Evolutionary conservation across 2,329 filamentous ascomycete genomes (phyloP).

Genomic region (Aureobasidium namibiae): DNA sequence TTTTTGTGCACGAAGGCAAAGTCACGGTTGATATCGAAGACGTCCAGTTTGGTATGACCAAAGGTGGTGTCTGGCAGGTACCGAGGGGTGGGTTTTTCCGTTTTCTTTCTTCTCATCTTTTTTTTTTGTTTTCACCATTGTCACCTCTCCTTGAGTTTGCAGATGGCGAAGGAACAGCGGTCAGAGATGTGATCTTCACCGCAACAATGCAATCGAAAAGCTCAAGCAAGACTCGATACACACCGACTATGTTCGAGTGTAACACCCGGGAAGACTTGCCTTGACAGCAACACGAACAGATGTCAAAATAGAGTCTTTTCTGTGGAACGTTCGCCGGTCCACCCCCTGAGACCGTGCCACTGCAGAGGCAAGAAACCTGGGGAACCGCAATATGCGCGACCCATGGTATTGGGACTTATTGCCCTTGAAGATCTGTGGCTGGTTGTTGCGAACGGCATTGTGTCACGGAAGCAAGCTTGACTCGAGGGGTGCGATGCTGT

Average conservation of each 20-base stretch:
- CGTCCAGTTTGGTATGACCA: constrained; percentile 70
- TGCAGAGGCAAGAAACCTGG: neutral
- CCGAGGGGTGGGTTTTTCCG: constrained; percentile 65
- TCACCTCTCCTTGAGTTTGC: neutral
- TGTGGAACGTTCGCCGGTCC: neutral
- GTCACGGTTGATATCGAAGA: constrained; percentile 72
- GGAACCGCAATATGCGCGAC: neutral
- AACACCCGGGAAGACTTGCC: neutral
- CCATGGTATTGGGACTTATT: neutral
- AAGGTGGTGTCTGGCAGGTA: constrained; percentile 88
- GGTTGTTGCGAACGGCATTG: neutral
- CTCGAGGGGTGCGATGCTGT: neutral
- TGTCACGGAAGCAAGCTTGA: neutral
- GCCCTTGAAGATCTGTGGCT: neutral
- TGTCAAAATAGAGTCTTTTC: constrained; percentile 3
- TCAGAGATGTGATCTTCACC: neutral
- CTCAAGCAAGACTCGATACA: neutral
- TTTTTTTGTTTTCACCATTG: neutral
- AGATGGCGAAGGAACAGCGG: neutral
- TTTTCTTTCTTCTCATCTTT: constrained; percentile 12
- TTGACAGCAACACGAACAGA: neutral
- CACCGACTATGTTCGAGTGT: neutral
- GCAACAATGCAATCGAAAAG: neutral
- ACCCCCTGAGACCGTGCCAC: neutral
- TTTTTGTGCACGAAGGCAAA: constrained; percentile 79